Evolutionary conservation across 805 yeast genomes (phyloP), one percentile per base, ranked within the genome.

Genomic region (Teunomyces funiuensis): DNA sequence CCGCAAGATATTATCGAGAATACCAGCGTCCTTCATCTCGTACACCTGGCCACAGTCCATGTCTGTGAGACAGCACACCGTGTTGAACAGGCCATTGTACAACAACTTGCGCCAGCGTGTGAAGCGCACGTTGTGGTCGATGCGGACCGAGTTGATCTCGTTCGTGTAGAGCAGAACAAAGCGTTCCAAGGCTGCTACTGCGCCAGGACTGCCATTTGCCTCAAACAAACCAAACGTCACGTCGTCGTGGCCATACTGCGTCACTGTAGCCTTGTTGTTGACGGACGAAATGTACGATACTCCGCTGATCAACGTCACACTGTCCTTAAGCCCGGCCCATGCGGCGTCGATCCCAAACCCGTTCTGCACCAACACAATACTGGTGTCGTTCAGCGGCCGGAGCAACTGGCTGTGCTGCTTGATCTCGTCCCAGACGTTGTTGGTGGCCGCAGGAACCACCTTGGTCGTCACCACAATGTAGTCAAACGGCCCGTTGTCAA

Each of bases 41-140:
- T 61, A 69, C 22, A 79, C 50, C 37, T 85, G 69, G 14, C 83
- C 85, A n/a, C 74, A 70, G 50, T 82, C 88, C 7, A 79, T 59
- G 10, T 75, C 74, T 2, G 83, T 75, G 36, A 83, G 57, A 0
- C 87, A 79, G 45, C 83, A 72, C 4, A 76, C 62, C 5, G 89
- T 74, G 63, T 85, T 85, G 55, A 80, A 66, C 1, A 83, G 65
- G 15, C 86, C 82, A 57, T 85, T 85, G 64, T 84, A 85, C 10
- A 85, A 72, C 46, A 85, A 69, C 57, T 85, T 85, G 42, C 72
- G 65, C 79, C 86, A 83, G 49, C 95, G 69, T 28, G 76, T 67
- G 57, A 57, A 68, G 56, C 71, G 71, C 33, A 74, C 77, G 50
- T 77, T 69, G 6, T 68, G 66, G 40, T 65, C 71, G 42, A 69